Percentiles rank a stretch among this genome's conserved stretches.
These are phyloP conservation scores for Suillus weaverae DNA, from an alignment of 768 basidiomycete species.

Conservation along the genomic window DNA sequence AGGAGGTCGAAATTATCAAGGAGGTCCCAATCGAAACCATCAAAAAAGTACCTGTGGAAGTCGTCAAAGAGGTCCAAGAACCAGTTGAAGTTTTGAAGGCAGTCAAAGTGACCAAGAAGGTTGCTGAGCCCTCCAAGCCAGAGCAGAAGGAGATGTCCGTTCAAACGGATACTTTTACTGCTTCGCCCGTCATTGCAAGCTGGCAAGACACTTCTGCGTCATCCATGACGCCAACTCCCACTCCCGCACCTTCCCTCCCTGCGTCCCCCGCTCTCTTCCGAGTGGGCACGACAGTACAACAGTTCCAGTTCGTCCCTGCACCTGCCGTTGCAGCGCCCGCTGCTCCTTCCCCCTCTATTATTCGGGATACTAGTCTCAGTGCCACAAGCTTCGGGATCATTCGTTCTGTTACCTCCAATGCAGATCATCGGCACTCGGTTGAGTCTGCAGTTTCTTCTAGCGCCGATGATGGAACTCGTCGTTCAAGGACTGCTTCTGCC, in stretches of 20 bases:
- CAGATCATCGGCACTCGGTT: conserved; percentile 69
- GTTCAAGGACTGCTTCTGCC: conserved; percentile 66
- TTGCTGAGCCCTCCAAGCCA: conserved; percentile 48
- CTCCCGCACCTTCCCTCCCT: conserved; percentile 29
- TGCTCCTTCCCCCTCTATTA: conserved; percentile 34
- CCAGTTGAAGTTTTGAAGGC: conserved; percentile 38
- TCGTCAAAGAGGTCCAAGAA: conserved; percentile 28
- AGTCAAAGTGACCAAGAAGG: conserved; percentile 24
- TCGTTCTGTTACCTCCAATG: conserved; percentile 50
- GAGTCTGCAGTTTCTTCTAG: conserved; percentile 65
- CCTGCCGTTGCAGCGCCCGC: conserved; percentile 30
- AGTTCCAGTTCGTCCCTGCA: conserved; percentile 65
- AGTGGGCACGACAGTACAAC: conserved; percentile 54
- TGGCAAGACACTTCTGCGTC: conserved; percentile 28
- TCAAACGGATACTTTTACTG: conserved; percentile 65
- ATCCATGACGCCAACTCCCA: conserved; percentile 35
- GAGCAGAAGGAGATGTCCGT: conserved; percentile 74
- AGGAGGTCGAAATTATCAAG: conserved; percentile 26
- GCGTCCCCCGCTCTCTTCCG: conserved; percentile 50
- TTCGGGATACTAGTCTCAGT: conserved; percentile 54
- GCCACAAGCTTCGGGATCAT: conserved; percentile 37
- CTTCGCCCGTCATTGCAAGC: conserved; percentile 31
- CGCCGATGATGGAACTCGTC: conserved; percentile 45
- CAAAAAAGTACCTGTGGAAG: conserved; percentile 16
- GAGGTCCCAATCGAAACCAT: conserved; percentile 26